A percentile compares a stretch with the other conserved stretches of the same genome.
phyloP scores from a whole-genome alignment of 2,329 filamentous ascomycete species.

The Calonectria pseudoturangicola region DNA sequence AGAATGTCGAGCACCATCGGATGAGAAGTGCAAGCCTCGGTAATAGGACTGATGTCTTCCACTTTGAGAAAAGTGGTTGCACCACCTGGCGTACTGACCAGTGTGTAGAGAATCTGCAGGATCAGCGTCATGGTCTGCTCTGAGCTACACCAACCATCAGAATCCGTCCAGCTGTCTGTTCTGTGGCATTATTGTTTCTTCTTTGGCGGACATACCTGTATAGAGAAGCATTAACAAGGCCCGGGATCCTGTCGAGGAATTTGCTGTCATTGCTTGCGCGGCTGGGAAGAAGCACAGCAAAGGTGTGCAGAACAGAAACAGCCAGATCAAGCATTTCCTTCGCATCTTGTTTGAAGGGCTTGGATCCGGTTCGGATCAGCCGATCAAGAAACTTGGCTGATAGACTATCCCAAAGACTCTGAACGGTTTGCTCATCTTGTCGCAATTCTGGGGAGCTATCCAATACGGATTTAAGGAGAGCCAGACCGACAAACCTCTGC shows the following conservation, averaged over 20 bases:
- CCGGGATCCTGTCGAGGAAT: conserved; percentile 72
- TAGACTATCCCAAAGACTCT: conserved; percentile 75
- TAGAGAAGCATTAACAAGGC: conserved; percentile 71
- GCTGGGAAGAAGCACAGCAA: conserved; percentile 74
- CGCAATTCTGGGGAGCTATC: conserved; percentile 75
- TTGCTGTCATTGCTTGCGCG: conserved; percentile 65
- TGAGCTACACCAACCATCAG: conserved; percentile 62
- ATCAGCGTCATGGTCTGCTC: conserved; percentile 71
- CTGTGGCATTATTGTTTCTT: neutral
- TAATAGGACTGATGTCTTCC: conserved; percentile 72
- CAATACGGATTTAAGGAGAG: conserved; percentile 79
- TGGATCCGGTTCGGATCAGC: conserved; percentile 73
- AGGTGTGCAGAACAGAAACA: conserved; percentile 78
- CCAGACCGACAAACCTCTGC: conserved; percentile 80
- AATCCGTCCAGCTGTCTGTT: neutral
- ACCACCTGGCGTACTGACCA: conserved; percentile 72
- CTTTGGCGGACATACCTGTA: conserved; percentile 66
- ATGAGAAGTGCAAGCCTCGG: conserved; percentile 74
- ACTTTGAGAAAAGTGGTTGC: conserved; percentile 68
- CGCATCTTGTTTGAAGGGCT: conserved; percentile 65
- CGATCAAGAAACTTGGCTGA: conserved; percentile 79
- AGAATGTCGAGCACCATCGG: conserved; percentile 74
- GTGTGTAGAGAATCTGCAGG: conserved; percentile 73
- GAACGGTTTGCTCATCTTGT: conserved; percentile 66
- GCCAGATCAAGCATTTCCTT: conserved; percentile 78